Conservation (phyloP, 768 basidiomycete species). For the Panaeolus papilionaceus region DNA sequence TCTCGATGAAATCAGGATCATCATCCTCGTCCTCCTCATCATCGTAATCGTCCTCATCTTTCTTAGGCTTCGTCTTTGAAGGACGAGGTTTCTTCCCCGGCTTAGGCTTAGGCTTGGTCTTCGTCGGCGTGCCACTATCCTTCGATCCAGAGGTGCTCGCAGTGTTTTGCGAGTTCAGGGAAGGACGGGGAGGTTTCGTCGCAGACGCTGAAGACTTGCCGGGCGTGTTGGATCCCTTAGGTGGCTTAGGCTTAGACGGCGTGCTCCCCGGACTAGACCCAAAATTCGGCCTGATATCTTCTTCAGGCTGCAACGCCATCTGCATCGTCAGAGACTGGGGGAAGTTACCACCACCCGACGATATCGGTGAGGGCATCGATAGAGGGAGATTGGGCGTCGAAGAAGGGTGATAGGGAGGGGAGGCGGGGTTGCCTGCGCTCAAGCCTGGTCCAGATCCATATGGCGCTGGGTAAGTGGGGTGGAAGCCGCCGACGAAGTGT, state of each 20-base stretch:
- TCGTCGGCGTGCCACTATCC: conserved; percentile 17
- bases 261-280: conserved; percentile 37
- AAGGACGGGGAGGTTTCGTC: conserved; percentile 23
- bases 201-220: not conserved
- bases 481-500: conserved; percentile 60
- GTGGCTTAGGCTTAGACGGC: conserved; percentile 17
- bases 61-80: conserved; percentile 12
- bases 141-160: conserved; percentile 23
- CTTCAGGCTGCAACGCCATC: conserved; percentile 38
- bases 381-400: conserved; percentile 32
- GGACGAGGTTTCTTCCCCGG: conserved; percentile 18
- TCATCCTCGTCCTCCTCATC: too few relatives aligned
- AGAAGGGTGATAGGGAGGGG: conserved; percentile 24
- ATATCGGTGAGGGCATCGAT: conserved; percentile 45
- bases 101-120: not conserved
- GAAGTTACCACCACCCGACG: conserved; percentile 18
- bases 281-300: conserved; percentile 33
- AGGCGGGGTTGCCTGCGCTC: conserved; percentile 13
- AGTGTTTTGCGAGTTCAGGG: not conserved
- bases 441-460: conserved; percentile 21
- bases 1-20: too few relatives aligned
- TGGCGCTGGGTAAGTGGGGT: conserved; percentile 29
- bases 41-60: conserved; percentile 1
- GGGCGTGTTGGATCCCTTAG: too few relatives aligned
- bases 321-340: conserved; percentile 48